phyloP scores from a whole-genome alignment of 257 asterid species.

The Eucommia ulmoides region DNA sequence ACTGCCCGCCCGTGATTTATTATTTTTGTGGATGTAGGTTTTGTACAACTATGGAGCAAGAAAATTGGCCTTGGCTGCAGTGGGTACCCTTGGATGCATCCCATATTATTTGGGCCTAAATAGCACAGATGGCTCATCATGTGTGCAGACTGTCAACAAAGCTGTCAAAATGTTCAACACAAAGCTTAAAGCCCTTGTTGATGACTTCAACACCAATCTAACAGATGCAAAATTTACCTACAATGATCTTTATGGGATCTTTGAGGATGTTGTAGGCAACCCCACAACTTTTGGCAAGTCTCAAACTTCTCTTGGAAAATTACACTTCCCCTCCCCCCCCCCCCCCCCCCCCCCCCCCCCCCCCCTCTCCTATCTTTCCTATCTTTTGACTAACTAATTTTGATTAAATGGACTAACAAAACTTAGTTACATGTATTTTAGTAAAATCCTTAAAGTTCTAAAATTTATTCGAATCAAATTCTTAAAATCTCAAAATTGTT shows the following conservation, averaged over 20 bases:
- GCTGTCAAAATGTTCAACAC: constrained; percentile 9
- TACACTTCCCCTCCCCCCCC: not conserved
- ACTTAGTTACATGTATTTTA: not conserved
- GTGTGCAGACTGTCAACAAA: constrained; percentile 10
- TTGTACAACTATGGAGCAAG: constrained; percentile 23
- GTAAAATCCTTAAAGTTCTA: not conserved
- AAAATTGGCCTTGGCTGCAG: constrained; percentile 12
- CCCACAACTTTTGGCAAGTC: not conserved
- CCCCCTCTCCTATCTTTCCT: not conserved
- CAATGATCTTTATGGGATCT: constrained; percentile 4
- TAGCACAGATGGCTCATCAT: constrained; percentile 14
- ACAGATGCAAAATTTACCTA: constrained; percentile 12
- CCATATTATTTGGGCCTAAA: constrained; percentile 18
- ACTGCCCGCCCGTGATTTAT: not conserved
- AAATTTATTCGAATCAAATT: not conserved
- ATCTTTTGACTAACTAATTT: not conserved
- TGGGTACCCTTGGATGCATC: constrained; percentile 22
- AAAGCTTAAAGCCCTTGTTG: constrained; percentile 9
- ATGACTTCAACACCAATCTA: constrained; percentile 10
- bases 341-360: not conserved
- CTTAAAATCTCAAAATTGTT: too few relatives aligned
- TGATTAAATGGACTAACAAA: not conserved
- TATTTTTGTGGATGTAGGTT: constrained; percentile 3
- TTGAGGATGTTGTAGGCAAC: not conserved
- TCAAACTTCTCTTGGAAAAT: not conserved